These are phyloP conservation scores for Cladophialophora bantiana DNA, from an alignment of 2,329 filamentous ascomycete species.

Conservation along the genomic window DNA sequence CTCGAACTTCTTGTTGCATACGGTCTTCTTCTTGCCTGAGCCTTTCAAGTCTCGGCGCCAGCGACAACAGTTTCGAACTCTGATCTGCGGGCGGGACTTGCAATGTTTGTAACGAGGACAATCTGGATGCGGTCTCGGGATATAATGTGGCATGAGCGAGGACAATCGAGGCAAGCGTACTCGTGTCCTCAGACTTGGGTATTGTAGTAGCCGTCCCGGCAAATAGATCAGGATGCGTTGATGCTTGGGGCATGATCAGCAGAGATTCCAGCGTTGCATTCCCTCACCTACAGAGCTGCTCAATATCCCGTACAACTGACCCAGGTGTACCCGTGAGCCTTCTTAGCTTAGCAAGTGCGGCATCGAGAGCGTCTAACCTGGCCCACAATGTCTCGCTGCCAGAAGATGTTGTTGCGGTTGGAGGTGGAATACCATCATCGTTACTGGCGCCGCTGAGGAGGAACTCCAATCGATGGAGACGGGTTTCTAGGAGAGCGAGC, in stretches of 20 bases:
- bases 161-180: slow-evolving; percentile 46
- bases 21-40: slow-evolving; percentile 48
- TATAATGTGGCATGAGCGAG: slow-evolving; percentile 55
- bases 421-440: slow-evolving; percentile 50
- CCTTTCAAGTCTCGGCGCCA: slow-evolving; percentile 52
- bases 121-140: slow-evolving; percentile 56
- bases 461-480: slow-evolving; percentile 54
- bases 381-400: slow-evolving; percentile 50
- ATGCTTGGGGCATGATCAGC: slow-evolving; percentile 21
- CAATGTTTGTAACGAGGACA: slow-evolving; percentile 57
- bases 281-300: slow-evolving; percentile 49
- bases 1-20: slow-evolving; percentile 50
- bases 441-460: slow-evolving; percentile 52
- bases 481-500: slow-evolving; percentile 50
- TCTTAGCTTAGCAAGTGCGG: slow-evolving; percentile 48
- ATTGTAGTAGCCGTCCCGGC: slow-evolving; percentile 23
- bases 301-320: slow-evolving; percentile 50
- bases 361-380: slow-evolving; percentile 49
- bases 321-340: slow-evolving; percentile 43
- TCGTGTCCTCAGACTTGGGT: slow-evolving; percentile 38
- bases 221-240: slow-evolving; percentile 30
- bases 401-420: slow-evolving; percentile 46
- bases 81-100: slow-evolving; percentile 53
- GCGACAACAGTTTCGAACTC: slow-evolving; percentile 51
- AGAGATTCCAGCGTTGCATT: background rate